Evolutionary conservation across 176 grass and related monocot species (phyloP).

Genomic region (Zea luxurians): DNA sequence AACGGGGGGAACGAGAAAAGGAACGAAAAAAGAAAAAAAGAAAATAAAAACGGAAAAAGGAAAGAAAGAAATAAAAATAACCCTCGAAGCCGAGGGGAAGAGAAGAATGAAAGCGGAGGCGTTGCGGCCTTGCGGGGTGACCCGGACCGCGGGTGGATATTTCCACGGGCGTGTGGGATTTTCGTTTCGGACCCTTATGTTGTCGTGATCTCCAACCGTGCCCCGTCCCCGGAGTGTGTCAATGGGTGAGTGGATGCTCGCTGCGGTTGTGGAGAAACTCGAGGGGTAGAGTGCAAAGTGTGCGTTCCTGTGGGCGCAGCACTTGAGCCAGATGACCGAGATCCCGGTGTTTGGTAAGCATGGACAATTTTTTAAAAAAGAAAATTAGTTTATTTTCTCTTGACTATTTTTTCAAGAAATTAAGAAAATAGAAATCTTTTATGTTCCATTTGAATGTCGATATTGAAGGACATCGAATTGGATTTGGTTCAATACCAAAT

Average conservation of each 20-base stretch:
- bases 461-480: too few relatives aligned
- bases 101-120: neutral
- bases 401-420: too few relatives aligned
- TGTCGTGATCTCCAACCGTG: fast-evolving
- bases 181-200: fast-evolving
- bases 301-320: neutral
- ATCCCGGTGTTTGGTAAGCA: neutral
- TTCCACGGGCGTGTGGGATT: neutral
- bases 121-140: too few relatives aligned
- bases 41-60: neutral
- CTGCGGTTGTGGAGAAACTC: fast-evolving
- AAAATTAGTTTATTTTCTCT: too few relatives aligned
- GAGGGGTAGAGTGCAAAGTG: neutral
- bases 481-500: too few relatives aligned
- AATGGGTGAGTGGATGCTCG: neutral
- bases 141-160: slow-evolving; percentile 23
- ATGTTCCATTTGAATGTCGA: too few relatives aligned
- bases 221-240: neutral
- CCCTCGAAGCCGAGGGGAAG: slow-evolving; percentile 50
- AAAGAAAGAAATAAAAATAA: slow-evolving; percentile 29
- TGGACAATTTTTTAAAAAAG: too few relatives aligned
- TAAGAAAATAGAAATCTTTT: too few relatives aligned
- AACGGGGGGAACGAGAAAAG: slow-evolving; percentile 33
- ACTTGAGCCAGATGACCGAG: neutral
- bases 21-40: neutral